Conservation (phyloP, 2,329 filamentous ascomycete genomes). For the Pseudocercospora crystallina region DNA sequence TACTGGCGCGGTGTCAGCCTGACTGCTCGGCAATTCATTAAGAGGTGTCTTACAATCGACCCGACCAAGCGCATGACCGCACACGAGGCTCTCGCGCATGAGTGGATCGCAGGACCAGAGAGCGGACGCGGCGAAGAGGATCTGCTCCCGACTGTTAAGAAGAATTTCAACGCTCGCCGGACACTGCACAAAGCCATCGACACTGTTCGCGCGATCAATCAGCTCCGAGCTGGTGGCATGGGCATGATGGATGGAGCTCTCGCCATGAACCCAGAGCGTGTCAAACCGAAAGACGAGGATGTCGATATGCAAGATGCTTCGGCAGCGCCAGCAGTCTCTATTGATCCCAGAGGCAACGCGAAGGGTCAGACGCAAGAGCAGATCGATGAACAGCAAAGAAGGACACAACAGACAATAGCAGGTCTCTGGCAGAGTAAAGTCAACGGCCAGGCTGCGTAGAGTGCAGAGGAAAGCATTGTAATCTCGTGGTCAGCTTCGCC, state of each 20-base stretch:
- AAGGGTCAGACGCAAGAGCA: slow-evolving; percentile 63
- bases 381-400: slow-evolving; percentile 60
- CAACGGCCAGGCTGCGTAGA: slow-evolving; percentile 17
- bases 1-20: slow-evolving; percentile 95
- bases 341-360: slow-evolving; percentile 60
- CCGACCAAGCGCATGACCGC: slow-evolving; percentile 84
- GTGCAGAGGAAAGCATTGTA: not conserved
- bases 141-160: slow-evolving; percentile 65
- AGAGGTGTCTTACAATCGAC: slow-evolving; percentile 86
- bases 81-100: slow-evolving; percentile 68
- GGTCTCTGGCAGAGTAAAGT: slow-evolving; percentile 52
- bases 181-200: slow-evolving; percentile 68
- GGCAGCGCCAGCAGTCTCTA: slow-evolving; percentile 35
- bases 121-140: slow-evolving; percentile 52
- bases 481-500: too few species aligned
- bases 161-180: slow-evolving; percentile 67
- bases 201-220: slow-evolving; percentile 67
- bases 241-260: slow-evolving; percentile 63
- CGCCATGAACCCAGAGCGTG: slow-evolving; percentile 53
- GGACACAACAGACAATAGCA: slow-evolving; percentile 58
- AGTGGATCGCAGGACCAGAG: slow-evolving; percentile 62
- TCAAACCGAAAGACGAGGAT: slow-evolving; percentile 31
- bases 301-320: slow-evolving; percentile 44
- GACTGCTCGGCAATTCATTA: slow-evolving; percentile 85
- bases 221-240: slow-evolving; percentile 59